These are phyloP conservation scores for Taphrina pruni DNA, from an alignment of 1,139 yeast species.

Conservation along the genomic window DNA sequence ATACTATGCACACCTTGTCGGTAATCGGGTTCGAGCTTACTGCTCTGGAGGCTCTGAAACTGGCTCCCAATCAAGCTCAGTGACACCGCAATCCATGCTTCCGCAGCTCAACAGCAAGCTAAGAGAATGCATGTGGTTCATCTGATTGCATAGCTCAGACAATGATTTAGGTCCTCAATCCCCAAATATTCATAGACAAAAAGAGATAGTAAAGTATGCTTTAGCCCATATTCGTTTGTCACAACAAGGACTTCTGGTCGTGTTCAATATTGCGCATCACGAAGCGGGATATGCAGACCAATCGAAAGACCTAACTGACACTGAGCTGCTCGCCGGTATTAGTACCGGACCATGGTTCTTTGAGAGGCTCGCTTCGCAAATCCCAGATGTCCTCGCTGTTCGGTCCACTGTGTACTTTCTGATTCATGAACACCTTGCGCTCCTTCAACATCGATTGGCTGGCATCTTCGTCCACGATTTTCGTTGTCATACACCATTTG, in stretches of 20 bases:
- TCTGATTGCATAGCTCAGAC: slow-evolving; percentile 8
- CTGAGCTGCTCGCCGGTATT: neutral
- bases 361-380: slow-evolving; percentile 25
- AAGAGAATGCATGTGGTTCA: slow-evolving; percentile 40
- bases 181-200: neutral
- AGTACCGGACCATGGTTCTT: slow-evolving; percentile 4
- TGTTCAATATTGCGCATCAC: neutral
- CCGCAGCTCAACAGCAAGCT: slow-evolving; percentile 23
- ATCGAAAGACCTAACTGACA: neutral
- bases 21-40: slow-evolving; percentile 51
- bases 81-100: slow-evolving; percentile 9
- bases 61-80: slow-evolving; percentile 6
- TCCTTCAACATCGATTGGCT: slow-evolving; percentile 37
- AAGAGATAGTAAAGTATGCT: neutral
- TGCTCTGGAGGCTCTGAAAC: slow-evolving; percentile 27
- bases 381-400: slow-evolving; percentile 44
- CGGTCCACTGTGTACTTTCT: slow-evolving; percentile 39
- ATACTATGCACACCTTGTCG: slow-evolving; percentile 50
- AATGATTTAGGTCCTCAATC: neutral
- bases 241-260: too few relatives aligned
- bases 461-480: slow-evolving; percentile 31
- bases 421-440: slow-evolving; percentile 26
- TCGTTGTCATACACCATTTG: slow-evolving; percentile 43
- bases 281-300: too few relatives aligned
- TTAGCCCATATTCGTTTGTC: neutral